Percentiles rank a stretch among this genome's conserved stretches.
Conservation (phyloP, 441 rosid species). For the Euphorbia neoarborescens region DNA sequence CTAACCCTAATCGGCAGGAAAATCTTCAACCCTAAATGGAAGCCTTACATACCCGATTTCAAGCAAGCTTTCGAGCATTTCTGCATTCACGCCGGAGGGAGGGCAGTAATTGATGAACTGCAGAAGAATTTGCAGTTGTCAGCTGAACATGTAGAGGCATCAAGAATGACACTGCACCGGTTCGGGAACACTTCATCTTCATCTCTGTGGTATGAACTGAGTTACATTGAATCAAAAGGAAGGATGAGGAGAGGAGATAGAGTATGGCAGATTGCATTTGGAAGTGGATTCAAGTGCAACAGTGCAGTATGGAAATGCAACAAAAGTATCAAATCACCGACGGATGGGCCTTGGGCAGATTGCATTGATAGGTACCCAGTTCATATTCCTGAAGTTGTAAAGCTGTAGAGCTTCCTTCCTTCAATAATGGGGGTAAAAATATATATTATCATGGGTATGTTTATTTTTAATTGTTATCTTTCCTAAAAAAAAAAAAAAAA, state of each 20-base stretch:
- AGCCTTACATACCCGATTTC: slow-evolving; percentile 90
- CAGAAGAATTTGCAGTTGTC: slow-evolving; percentile 81
- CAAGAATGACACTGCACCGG: slow-evolving; percentile 80
- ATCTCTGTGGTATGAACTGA: slow-evolving; percentile 77
- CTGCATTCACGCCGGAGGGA: slow-evolving; percentile 92
- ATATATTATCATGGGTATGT: not conserved
- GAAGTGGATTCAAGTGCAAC: slow-evolving; percentile 95
- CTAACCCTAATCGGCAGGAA: slow-evolving; percentile 68
- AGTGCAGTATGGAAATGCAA: slow-evolving; percentile 93
- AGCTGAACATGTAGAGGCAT: slow-evolving; percentile 77
- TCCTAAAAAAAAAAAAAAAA: not conserved
- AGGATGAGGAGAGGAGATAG: slow-evolving; percentile 76
- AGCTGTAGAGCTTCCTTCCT: slow-evolving; percentile 46
- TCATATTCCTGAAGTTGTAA: slow-evolving; percentile 80
- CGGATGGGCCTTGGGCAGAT: slow-evolving; percentile 72
- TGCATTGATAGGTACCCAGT: slow-evolving; percentile 80
- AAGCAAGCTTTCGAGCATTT: slow-evolving; percentile 91
- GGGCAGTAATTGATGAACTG: slow-evolving; percentile 85
- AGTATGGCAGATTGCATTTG: slow-evolving; percentile 90
- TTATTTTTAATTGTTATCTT: not conserved
- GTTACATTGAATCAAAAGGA: slow-evolving; percentile 75
- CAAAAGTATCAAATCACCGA: slow-evolving; percentile 45
- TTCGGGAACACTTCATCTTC: slow-evolving; percentile 94
- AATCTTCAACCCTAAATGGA: slow-evolving; percentile 71
- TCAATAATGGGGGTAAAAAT: not conserved